Evolutionary conservation across 2,329 filamentous ascomycete species (phyloP).

Genomic region (Epichloe sp.): DNA sequence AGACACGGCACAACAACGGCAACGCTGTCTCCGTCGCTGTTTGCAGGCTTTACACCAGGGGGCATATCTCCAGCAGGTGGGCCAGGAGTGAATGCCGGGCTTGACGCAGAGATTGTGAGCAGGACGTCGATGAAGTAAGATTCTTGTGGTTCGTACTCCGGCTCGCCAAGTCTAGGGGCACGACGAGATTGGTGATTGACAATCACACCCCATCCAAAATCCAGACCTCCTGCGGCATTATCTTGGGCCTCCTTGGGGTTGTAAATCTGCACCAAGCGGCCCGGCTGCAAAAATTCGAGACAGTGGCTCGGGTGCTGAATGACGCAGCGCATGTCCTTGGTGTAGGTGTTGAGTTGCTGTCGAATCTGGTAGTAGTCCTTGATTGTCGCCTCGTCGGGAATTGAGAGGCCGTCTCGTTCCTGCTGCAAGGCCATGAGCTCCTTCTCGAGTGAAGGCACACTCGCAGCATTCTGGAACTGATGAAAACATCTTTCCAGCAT

Average conservation of each 20-base stretch:
- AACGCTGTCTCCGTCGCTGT: conserved; percentile 17
- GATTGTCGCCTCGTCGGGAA: conserved; percentile 76
- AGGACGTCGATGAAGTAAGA: conserved; percentile 74
- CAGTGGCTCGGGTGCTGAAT: conserved; percentile 87
- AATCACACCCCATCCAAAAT: conserved; percentile 93
- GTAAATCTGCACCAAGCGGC: conserved; percentile 79
- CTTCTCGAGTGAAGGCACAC: conserved; percentile 71
- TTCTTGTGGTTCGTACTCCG: conserved; percentile 61
- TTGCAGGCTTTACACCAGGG: conserved; percentile 39
- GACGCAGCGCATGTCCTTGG: conserved; percentile 78
- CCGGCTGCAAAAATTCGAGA: conserved; percentile 70
- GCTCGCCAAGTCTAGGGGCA: conserved; percentile 50
- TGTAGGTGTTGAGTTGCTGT: conserved; percentile 70
- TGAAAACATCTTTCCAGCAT: conserved; percentile 99
- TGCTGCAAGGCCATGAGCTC: conserved; percentile 68
- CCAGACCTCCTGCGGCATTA: conserved; percentile 27
- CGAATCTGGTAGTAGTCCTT: conserved; percentile 90
- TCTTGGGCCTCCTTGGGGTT: conserved; percentile 41
- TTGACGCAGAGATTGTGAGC: conserved; percentile 43
- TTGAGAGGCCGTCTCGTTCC: conserved; percentile 58
- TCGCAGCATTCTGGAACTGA: conserved; percentile 93
- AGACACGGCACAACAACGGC: conserved; percentile 57
- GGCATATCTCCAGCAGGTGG: conserved; percentile 34
- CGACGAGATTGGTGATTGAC: conserved; percentile 59
- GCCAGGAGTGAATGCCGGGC: conserved; percentile 29